phyloP scores from a whole-genome alignment of 768 basidiomycete genomes.

The Trametes gibbosa region DNA sequence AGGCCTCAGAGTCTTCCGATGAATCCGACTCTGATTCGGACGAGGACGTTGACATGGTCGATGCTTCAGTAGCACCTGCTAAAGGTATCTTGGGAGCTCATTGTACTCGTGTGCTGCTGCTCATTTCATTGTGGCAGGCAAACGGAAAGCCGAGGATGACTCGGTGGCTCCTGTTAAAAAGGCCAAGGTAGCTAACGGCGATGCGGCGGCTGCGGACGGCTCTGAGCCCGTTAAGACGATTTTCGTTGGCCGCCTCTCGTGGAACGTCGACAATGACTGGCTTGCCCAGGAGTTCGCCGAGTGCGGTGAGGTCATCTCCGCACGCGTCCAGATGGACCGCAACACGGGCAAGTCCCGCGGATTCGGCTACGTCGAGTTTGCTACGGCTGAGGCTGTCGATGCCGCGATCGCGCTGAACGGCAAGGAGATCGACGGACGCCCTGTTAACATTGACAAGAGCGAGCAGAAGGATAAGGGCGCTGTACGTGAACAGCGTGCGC shows the following conservation, averaged over 20 bases:
- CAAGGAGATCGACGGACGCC: constrained; percentile 88
- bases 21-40: constrained; percentile 25
- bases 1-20: constrained; percentile 33
- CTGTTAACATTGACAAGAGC: constrained; percentile 83
- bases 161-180: constrained; percentile 71
- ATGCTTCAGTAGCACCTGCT: constrained; percentile 34
- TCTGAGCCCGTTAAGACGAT: constrained; percentile 62
- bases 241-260: constrained; percentile 91
- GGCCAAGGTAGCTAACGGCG: constrained; percentile 66
- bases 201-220: constrained; percentile 35
- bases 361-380: constrained; percentile 82
- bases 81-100: constrained; percentile 34
- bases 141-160: constrained; percentile 79
- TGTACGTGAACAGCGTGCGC: constrained; percentile 65
- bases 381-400: constrained; percentile 66
- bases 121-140: constrained; percentile 39
- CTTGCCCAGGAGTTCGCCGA: constrained; percentile 85
- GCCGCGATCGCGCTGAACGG: constrained; percentile 81
- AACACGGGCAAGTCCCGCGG: constrained; percentile 80
- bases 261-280: constrained; percentile 97
- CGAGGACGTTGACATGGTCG: constrained; percentile 51
- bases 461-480: constrained; percentile 55
- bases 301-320: constrained; percentile 87
- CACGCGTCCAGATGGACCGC: constrained; percentile 84
- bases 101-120: background rate